Evolutionary conservation across 768 basidiomycete species (phyloP).

Genomic region (Rhodotorula kratochvilovae): DNA sequence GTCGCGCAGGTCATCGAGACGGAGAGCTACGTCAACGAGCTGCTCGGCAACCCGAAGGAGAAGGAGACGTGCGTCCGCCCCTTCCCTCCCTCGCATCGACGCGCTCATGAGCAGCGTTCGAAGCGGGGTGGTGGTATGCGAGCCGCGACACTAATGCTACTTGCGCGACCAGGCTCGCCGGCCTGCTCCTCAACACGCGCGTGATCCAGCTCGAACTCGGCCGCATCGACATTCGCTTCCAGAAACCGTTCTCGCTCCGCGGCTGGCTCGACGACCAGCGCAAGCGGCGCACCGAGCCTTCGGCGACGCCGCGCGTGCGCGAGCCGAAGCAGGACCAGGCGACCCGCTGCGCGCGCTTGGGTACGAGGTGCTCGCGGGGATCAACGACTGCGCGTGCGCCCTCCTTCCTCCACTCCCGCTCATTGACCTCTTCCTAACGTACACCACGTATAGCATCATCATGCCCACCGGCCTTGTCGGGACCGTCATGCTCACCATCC

Average conservation of each 20-base stretch:
- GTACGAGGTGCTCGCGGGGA: constrained; percentile 38
- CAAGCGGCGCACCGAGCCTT: constrained; percentile 12
- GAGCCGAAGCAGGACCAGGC: constrained; percentile 31
- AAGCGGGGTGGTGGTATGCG: too few species aligned
- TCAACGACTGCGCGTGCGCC: constrained; percentile 34
- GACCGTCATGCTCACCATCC: constrained; percentile 38
- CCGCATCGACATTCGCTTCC: constrained; percentile 42
- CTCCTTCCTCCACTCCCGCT: neutral
- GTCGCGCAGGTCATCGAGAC: constrained; percentile 18
- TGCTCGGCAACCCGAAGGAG: constrained; percentile 41
- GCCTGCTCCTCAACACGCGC: constrained; percentile 23
- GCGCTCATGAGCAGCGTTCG: neutral
- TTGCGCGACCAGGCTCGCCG: constrained; percentile 1
- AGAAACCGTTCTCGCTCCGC: constrained; percentile 40
- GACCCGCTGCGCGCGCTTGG: constrained; percentile 34
- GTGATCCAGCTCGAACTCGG: constrained; percentile 41
- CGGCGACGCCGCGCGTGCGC: neutral
- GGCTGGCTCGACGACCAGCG: constrained; percentile 34
- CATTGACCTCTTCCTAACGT: neutral
- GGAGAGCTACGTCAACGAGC: constrained; percentile 36
- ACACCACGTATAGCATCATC: constrained; percentile 17
- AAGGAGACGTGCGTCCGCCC: constrained; percentile 31
- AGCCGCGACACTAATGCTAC: neutral
- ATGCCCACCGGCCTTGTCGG: constrained; percentile 42
- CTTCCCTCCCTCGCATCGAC: neutral